Percentiles rank a stretch among this genome's conserved stretches.
phyloP scores from a whole-genome alignment of 768 basidiomycete species.

The Glaciozyma antarctica region DNA sequence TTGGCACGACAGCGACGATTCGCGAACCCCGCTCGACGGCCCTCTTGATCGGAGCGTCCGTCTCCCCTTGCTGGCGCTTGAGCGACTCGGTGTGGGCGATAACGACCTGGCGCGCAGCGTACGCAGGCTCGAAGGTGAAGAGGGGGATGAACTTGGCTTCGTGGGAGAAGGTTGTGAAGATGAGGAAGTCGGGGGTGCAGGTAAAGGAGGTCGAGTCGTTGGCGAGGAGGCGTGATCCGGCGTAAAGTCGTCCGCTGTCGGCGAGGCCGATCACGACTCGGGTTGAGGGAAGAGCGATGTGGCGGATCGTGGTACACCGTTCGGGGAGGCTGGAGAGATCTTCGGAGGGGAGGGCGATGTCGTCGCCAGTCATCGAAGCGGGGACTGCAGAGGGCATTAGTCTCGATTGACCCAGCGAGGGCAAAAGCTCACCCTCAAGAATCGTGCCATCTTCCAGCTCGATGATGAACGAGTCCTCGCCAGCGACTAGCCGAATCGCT shows the following conservation, averaged over 20 bases:
- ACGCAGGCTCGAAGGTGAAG: slow-evolving; percentile 32
- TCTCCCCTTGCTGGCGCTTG: slow-evolving; percentile 19
- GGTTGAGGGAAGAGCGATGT: slow-evolving; percentile 27
- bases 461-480: slow-evolving; percentile 21
- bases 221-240: slow-evolving; percentile 41
- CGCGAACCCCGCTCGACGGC: slow-evolving; percentile 80
- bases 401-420: neutral
- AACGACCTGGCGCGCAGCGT: slow-evolving; percentile 33
- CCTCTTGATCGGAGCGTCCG: slow-evolving; percentile 51
- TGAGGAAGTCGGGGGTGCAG: slow-evolving; percentile 59
- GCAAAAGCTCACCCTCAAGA: slow-evolving; percentile 26
- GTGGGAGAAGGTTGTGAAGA: slow-evolving; percentile 76
- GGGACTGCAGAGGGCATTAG: neutral
- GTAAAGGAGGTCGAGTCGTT: slow-evolving; percentile 55
- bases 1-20: slow-evolving; percentile 80
- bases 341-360: slow-evolving; percentile 36
- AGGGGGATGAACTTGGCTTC: slow-evolving; percentile 66
- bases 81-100: slow-evolving; percentile 21
- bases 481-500: slow-evolving; percentile 27
- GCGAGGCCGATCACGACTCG: slow-evolving; percentile 56
- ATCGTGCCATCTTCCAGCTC: slow-evolving; percentile 31
- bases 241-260: slow-evolving; percentile 56
- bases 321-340: slow-evolving; percentile 46
- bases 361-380: slow-evolving; percentile 12
- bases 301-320: slow-evolving; percentile 49